Evolutionary conservation across 2,329 filamentous ascomycete genomes (phyloP).

Genomic region (Fusarium camptoceras): DNA sequence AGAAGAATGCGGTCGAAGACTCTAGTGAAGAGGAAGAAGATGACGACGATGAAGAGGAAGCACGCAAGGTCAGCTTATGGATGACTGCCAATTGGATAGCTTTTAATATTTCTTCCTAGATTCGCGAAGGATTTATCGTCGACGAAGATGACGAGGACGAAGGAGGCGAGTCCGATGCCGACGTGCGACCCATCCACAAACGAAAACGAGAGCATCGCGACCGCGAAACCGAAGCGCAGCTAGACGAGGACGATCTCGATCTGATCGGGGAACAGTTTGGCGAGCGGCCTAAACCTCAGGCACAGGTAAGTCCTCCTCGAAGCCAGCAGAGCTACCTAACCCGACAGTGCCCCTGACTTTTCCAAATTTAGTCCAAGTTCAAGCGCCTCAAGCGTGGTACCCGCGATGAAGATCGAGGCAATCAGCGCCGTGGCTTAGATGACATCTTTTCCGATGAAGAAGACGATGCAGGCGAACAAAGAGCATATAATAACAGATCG

Average conservation of each 20-base stretch:
- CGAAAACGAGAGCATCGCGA: slow-evolving; percentile 82
- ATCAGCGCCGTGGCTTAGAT: slow-evolving; percentile 78
- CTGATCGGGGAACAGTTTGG: slow-evolving; percentile 87
- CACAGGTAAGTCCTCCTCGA: slow-evolving; percentile 71
- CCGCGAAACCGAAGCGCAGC: slow-evolving; percentile 84
- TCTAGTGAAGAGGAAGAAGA: slow-evolving; percentile 94
- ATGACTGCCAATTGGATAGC: slow-evolving; percentile 1
- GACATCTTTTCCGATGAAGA: slow-evolving; percentile 98
- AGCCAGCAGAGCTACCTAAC: not conserved
- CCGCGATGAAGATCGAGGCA: slow-evolving; percentile 73
- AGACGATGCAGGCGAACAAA: slow-evolving; percentile 73
- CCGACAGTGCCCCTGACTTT: slow-evolving; percentile 4
- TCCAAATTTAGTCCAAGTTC: slow-evolving; percentile 77
- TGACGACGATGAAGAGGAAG: slow-evolving; percentile 90
- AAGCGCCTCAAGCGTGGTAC: slow-evolving; percentile 96
- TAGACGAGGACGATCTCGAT: slow-evolving; percentile 96
- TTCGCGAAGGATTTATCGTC: slow-evolving; percentile 95
- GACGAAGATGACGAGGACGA: slow-evolving; percentile 88
- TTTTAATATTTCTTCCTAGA: slow-evolving; percentile 60
- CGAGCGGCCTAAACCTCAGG: slow-evolving; percentile 68
- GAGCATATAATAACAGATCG: slow-evolving; percentile 58
- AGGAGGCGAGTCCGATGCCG: slow-evolving; percentile 67
- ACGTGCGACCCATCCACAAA: slow-evolving; percentile 67
- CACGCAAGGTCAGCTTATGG: slow-evolving; percentile 70
- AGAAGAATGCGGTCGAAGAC: slow-evolving; percentile 70